Evolutionary conservation across 2,329 filamentous ascomycete species (phyloP).

Genomic region (Colletotrichum nymphaeae): DNA sequence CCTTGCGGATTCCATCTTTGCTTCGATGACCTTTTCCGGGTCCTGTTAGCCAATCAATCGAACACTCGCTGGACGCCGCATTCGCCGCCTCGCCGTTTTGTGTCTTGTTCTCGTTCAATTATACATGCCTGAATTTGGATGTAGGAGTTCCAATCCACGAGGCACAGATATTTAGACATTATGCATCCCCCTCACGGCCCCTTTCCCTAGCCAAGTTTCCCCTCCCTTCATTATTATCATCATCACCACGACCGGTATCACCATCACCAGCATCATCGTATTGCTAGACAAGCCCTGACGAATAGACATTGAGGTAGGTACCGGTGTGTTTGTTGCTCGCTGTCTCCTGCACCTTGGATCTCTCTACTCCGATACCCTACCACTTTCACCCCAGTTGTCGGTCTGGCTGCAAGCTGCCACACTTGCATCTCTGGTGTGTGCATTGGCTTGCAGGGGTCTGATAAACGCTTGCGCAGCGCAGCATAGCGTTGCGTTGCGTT

Average conservation of each 20-base stretch:
- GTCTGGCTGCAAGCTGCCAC: constrained; percentile 34
- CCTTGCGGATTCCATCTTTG: background rate
- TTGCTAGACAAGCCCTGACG: constrained; percentile 8
- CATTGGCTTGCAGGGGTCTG: constrained; percentile 33
- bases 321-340: constrained; percentile 4
- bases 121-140: constrained; percentile 13
- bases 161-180: constrained; percentile 11
- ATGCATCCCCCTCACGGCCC: background rate
- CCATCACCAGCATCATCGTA: background rate
- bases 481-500: constrained; percentile 24
- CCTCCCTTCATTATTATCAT: background rate
- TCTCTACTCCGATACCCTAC: constrained; percentile 3
- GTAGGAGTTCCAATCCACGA: background rate
- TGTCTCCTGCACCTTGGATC: background rate
- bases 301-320: constrained; percentile 30
- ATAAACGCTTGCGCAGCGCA: constrained; percentile 30
- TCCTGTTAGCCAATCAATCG: background rate
- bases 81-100: constrained; percentile 29
- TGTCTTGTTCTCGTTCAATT: constrained; percentile 7
- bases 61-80: constrained; percentile 5
- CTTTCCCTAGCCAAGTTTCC: background rate
- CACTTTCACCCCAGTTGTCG: constrained; percentile 31
- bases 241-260: background rate
- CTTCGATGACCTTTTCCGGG: background rate
- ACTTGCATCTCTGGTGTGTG: constrained; percentile 31